Evolutionary conservation across 768 basidiomycete species (phyloP), one percentile per base, ranked within the genome.

Genomic region (Termitomyces sp.): DNA sequence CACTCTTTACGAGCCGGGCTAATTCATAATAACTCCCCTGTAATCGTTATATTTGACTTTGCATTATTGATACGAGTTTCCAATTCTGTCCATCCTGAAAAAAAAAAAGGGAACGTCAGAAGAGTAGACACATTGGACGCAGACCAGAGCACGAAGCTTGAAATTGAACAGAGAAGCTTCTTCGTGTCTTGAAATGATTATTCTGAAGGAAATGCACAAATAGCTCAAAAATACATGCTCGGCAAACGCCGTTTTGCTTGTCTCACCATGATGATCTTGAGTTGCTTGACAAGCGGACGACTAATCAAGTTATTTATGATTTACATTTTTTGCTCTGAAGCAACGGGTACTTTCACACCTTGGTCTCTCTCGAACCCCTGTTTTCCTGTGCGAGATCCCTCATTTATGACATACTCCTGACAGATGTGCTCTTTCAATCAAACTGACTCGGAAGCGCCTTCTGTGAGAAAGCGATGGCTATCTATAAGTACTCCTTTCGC

Each of bases 1-100:
- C 76, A 24, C 74, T 75, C 64, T 86, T 92, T 44, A 82, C 75
- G 44, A 90, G 68, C 58, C 79, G 82, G 4, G 84, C 79, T 20
- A 87, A 68, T 42, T 82, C 80, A 9, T 3, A 85, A 41, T 14
- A 59, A 64, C n/a, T 76, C 74, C 31, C 69, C 59, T n/a, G 70
- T 50, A 8, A 73, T 53, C n/a, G 67, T 58, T 31, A 60, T 32
- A 22, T 60, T 55, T 32, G 63, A 60, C 61, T 75, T 80, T 8
- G 76, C 69, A 2, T 64, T 64, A 26, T 79, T 73, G 41, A 87
- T 64, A 34, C 77, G 80, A 4, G 74, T 66, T 57, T 76, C 69
- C 56, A 88, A 65, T 56, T 80, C 85, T 87, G 65, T 63, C 44
- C 46, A 58, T 47, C 57, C 53, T 37, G n/a, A 49, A 53, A 54